Base-by-base conservation (phyloP, 2,329 filamentous ascomycete species). In the Epichloe glyceriae region DNA sequence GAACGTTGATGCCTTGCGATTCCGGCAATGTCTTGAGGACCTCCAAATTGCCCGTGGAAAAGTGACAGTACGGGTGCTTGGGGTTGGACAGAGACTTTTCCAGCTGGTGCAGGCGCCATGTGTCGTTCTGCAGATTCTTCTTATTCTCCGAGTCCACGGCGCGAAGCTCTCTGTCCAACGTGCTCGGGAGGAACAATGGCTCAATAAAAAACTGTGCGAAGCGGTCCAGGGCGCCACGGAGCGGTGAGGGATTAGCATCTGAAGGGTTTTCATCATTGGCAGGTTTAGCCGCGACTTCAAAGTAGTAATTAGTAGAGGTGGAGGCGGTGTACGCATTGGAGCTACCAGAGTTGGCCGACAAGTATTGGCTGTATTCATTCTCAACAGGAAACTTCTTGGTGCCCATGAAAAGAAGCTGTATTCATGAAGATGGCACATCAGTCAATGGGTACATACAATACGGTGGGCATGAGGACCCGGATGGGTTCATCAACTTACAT, bases 101-200 rank as follows among this genome's bases (percentile, higher is more conserved):
- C 22, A 96, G 75, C 68, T 96, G 90, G 61, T 91, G 82, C 55
- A 95, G 70, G 15, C 90, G 81, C 88, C 90, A 95, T 51, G 79
- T 78, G 62, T 96, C 90, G 64, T 81, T 91, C 69, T 96, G 90
- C 46, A 96, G 72, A 59, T 96, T 96, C 77, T 96, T 96, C 76
- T 95, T 95, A 71, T 96, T 95, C 67, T 96, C 90, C 5, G 89
- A 95, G 62, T 96, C 89, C 19, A 96, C 90, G 1, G 90, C 90
- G 57, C 79, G 82, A 55, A 96, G 73, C 69, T 96, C 90, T 47
- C 90, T 80, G 60, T 96, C 90, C 46, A 96, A 68, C 0, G 89
- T 93, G 56, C 82, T 88, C 50, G 85, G 82, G 10, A 94, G 75
- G 65, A 96, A 96, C 35, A 96, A 75, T 0, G 90, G 90, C 54